These are phyloP conservation scores for Penicillium macrosclerotiorum DNA, from an alignment of 495 filamentous ascomycete genomes.

Conservation along the genomic window DNA sequence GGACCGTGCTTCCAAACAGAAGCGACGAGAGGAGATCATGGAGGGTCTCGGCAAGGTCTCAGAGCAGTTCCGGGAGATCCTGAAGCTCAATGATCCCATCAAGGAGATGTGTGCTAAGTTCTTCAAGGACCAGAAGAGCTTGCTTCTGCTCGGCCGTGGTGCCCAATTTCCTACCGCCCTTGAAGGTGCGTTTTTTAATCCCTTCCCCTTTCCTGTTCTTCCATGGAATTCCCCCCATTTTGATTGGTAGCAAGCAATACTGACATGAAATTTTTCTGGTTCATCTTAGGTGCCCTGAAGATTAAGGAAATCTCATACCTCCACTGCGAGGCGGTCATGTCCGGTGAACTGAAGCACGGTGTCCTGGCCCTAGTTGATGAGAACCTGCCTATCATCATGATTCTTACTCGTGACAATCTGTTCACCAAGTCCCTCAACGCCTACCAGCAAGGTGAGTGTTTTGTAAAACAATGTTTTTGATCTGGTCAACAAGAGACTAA, in stretches of 20 bases:
- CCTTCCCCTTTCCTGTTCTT: not conserved
- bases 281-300: constrained; percentile 71
- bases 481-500: not conserved
- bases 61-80: constrained; percentile 84
- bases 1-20: constrained; percentile 90
- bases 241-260: no score
- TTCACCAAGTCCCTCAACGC: constrained; percentile 98
- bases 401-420: constrained; percentile 89
- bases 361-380: constrained; percentile 96
- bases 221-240: not conserved
- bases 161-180: constrained; percentile 96
- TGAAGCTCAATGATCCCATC: constrained; percentile 88
- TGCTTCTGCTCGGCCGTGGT: constrained; percentile 89
- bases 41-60: constrained; percentile 85
- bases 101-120: constrained; percentile 86
- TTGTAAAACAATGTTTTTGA: not conserved
- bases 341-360: constrained; percentile 97
- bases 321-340: constrained; percentile 99
- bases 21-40: constrained; percentile 95
- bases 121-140: constrained; percentile 95
- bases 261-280: not conserved
- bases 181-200: constrained; percentile 60
- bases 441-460: constrained; percentile 84
- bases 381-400: constrained; percentile 99
- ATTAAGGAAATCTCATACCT: constrained; percentile 99